Evolutionary conservation across 2,329 filamentous ascomycete species (phyloP), one percentile per base, ranked within the genome.

Genomic region (Rhynchosporium graminicola): DNA sequence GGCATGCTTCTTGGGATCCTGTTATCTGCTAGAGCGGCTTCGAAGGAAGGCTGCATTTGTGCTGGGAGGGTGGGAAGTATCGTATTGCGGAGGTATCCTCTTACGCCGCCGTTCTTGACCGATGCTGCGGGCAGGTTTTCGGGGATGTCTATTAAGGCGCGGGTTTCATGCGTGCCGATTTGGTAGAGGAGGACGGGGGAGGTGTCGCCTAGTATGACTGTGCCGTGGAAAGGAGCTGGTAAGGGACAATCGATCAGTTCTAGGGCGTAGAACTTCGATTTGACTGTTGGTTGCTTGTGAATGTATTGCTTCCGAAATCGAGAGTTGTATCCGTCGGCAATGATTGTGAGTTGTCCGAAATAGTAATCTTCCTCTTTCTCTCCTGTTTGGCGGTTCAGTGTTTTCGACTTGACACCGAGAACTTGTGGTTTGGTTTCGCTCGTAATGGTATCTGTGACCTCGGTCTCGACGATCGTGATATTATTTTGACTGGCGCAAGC

Each of bases 81-180:
- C 3, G 87, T 83, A 69, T 94, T 91, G 64, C 83, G 79, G 68
- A 99, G 84, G 78, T 99, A 93, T 62, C 84, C 87, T 70, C 93
- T 91, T 9, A 97, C 90, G 60, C 94, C 94, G 58, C 95, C 95
- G 56, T 84, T 86, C 42, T 87, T 83, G 1, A 87, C 80, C 0
- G 87, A 84, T 0, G 94, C 93, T 20, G 87, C 86, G 7, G 91
- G 87, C 1, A 91, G 81, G 72, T 88, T 86, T 36, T 89, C 85
- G 4, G 94, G 94, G 12, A 98, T 87, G 75, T 98, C 93, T 71
- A 98, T 86, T 28, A 99, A 84, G 12, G 89, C 90, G 67, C 95
- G 87, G 1, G 95, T 99, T 79, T 98, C 95, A 78, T 90, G 93
- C 4, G 91, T 90, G 73, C 95, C 94, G 74, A 99, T 99, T 78